phyloP scores from a whole-genome alignment of 164 flowering plant species.

The Saururus chinensis region DNA sequence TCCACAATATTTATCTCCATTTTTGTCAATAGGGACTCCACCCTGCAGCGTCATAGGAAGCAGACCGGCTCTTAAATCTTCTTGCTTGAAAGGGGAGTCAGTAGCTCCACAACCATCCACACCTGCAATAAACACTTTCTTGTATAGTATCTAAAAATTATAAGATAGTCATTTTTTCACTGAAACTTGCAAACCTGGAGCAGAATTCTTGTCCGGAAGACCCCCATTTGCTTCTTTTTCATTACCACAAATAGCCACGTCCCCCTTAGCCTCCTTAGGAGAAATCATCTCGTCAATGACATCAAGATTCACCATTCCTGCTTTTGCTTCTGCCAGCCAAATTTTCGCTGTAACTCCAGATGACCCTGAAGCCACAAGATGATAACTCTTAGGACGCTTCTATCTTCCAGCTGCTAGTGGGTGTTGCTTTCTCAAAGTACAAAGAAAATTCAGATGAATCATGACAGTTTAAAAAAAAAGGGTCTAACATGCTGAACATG shows the following conservation, averaged over 20 bases:
- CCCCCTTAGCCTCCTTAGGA: neutral
- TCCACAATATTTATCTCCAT: no score
- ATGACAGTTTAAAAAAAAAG: no score
- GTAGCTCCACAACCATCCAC: neutral
- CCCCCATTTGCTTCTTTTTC: neutral
- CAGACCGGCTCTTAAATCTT: no score
- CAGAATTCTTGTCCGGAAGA: slow-evolving; percentile 7
- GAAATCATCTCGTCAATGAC: neutral
- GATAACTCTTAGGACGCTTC: neutral
- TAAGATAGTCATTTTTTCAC: slow-evolving; percentile 5
- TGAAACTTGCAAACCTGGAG: slow-evolving; percentile 12
- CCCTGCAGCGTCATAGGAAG: no score
- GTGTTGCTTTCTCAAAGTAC: no score
- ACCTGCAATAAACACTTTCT: neutral
- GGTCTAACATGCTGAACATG: no score
- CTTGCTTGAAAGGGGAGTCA: neutral
- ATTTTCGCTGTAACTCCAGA: neutral
- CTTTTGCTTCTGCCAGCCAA: neutral
- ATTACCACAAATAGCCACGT: neutral
- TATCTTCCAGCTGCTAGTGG: neutral
- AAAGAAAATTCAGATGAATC: neutral
- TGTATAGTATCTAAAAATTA: neutral
- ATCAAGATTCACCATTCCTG: neutral
- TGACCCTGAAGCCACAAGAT: neutral
- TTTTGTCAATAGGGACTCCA: no score